These are phyloP conservation scores for Cardamine occulta DNA, from an alignment of 345 rosid genomes.

Conservation along the genomic window DNA sequence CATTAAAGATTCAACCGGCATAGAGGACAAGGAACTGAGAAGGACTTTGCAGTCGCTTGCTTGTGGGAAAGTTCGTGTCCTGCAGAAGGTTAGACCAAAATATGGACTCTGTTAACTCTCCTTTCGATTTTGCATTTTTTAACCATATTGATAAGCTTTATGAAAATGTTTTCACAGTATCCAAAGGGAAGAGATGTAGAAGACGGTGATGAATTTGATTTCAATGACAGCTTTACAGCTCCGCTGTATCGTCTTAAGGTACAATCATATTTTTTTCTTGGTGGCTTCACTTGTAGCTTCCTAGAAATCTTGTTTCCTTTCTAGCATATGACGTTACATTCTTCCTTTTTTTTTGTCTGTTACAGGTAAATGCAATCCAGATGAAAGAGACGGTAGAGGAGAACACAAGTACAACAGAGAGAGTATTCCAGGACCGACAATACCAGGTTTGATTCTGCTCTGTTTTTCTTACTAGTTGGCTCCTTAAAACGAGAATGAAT, in stretches of 20 bases:
- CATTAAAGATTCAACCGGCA: constrained; percentile 86
- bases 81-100: constrained; percentile 65
- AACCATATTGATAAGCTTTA: neutral
- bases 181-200: constrained; percentile 97
- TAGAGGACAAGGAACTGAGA: constrained; percentile 93
- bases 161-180: constrained; percentile 48
- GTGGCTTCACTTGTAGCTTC: neutral
- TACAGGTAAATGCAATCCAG: constrained; percentile 98
- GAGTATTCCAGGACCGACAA: constrained; percentile 98
- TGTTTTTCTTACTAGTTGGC: neutral
- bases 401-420: constrained; percentile 93
- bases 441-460: constrained; percentile 69
- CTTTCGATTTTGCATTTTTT: neutral
- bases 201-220: constrained; percentile 82
- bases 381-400: constrained; percentile 99
- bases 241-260: constrained; percentile 94
- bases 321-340: neutral
- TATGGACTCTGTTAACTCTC: constrained; percentile 1
- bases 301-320: constrained; percentile 1
- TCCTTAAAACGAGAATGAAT: neutral
- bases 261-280: neutral
- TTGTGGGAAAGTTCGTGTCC: constrained; percentile 95
- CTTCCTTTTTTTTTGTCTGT: constrained; percentile 23
- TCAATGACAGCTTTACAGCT: constrained; percentile 80
- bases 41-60: constrained; percentile 98